Conservation (phyloP, 768 basidiomycete species). For the Pisolithus orientalis region DNA sequence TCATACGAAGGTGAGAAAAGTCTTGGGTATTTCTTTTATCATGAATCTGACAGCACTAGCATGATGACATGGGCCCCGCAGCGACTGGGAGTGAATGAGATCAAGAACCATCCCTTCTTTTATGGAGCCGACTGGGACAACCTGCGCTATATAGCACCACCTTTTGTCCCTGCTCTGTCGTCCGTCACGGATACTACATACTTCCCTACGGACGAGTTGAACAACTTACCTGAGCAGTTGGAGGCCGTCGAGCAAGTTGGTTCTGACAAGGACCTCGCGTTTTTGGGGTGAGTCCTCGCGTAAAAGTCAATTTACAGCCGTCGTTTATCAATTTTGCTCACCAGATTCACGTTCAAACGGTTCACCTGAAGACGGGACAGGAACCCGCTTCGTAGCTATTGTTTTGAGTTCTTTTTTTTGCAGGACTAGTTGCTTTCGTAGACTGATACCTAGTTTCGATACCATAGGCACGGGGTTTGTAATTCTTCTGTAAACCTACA, state of each 20-base stretch:
- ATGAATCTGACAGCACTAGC: slow-evolving; percentile 31
- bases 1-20: slow-evolving; percentile 68
- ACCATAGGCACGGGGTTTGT: slow-evolving; percentile 23
- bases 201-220: slow-evolving; percentile 93
- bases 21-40: background rate
- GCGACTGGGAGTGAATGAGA: slow-evolving; percentile 74
- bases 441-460: slow-evolving; percentile 20
- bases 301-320: background rate
- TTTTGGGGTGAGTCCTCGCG: slow-evolving; percentile 46
- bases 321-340: slow-evolving; percentile 3
- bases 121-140: slow-evolving; percentile 92
- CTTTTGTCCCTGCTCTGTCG: slow-evolving; percentile 89
- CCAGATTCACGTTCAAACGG: slow-evolving; percentile 82
- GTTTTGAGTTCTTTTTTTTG: background rate
- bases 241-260: slow-evolving; percentile 56
- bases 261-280: slow-evolving; percentile 63
- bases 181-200: slow-evolving; percentile 93
- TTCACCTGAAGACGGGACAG: slow-evolving; percentile 32
- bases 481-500: slow-evolving; percentile 18
- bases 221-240: slow-evolving; percentile 56
- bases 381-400: background rate
- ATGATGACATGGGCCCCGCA: slow-evolving; percentile 82
- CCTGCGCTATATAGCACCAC: slow-evolving; percentile 89
- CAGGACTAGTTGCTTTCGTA: slow-evolving; percentile 3
- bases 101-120: slow-evolving; percentile 93